Conservation (phyloP, 208 protist species). For the Trichomonas tenax region DNA sequence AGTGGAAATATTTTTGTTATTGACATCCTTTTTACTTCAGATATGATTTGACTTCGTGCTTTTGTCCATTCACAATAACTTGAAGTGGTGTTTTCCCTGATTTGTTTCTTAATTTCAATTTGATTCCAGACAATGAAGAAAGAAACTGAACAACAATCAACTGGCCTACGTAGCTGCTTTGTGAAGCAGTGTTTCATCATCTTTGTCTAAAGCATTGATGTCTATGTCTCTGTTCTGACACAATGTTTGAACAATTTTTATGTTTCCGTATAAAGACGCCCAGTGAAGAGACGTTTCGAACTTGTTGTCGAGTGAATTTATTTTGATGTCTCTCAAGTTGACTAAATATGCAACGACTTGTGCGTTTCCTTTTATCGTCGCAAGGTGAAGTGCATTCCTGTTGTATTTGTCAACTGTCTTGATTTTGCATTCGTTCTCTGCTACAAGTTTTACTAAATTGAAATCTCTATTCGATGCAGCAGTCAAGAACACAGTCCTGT, state of each 20-base stretch:
- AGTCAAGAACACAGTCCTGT: neutral
- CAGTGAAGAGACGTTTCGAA: neutral
- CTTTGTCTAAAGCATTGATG: constrained; percentile 17
- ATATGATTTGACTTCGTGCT: neutral
- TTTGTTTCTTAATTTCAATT: neutral
- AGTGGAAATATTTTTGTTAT: neutral
- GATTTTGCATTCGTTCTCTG: neutral
- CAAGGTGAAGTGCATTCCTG: neutral
- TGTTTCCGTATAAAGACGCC: neutral
- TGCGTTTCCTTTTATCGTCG: neutral
- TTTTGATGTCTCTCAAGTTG: neutral
- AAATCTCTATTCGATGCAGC: neutral
- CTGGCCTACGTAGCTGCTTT: neutral
- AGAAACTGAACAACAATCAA: neutral
- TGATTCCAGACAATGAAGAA: neutral
- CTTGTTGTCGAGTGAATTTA: neutral
- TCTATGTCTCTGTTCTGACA: neutral
- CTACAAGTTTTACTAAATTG: neutral
- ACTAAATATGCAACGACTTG: neutral
- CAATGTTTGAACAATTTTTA: neutral
- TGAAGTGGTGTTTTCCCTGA: neutral
- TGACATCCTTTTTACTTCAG: neutral
- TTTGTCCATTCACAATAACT: neutral
- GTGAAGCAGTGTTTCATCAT: constrained; percentile 19
- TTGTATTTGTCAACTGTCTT: neutral